Conservation (phyloP, 208 protist species). For the Tritrichomonas musculus region DNA sequence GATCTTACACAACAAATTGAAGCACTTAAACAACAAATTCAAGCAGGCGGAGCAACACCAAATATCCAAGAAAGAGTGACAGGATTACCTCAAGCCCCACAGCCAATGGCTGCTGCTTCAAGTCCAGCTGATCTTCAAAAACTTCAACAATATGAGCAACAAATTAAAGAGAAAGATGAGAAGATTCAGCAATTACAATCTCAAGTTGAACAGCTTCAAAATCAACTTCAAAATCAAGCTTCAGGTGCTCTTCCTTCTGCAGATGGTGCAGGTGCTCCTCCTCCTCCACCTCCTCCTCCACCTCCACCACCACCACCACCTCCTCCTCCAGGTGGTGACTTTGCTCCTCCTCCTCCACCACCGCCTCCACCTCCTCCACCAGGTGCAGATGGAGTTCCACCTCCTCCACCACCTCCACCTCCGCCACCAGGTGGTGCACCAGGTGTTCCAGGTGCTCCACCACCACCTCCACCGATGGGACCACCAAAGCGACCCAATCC, state of each 20-base stretch:
- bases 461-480: background rate
- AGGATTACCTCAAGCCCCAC: too few relatives aligned
- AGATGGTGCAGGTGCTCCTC: background rate
- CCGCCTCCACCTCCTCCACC: background rate
- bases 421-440: background rate
- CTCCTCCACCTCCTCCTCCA: background rate
- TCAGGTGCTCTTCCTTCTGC: background rate
- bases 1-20: background rate
- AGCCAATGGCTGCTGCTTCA: too few relatives aligned
- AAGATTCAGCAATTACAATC: background rate
- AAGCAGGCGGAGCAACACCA: background rate
- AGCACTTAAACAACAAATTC: background rate
- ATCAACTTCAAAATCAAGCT: background rate
- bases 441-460: background rate
- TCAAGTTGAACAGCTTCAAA: background rate
- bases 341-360: slow-evolving; percentile 7
- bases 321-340: background rate
- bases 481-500: background rate
- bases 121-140: too few relatives aligned
- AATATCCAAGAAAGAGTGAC: too few relatives aligned
- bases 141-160: too few relatives aligned
- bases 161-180: too few relatives aligned
- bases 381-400: background rate
- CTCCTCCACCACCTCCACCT: background rate
- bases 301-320: background rate